phyloP scores from a whole-genome alignment of 495 filamentous ascomycete genomes.

The Lepraria neglecta region DNA sequence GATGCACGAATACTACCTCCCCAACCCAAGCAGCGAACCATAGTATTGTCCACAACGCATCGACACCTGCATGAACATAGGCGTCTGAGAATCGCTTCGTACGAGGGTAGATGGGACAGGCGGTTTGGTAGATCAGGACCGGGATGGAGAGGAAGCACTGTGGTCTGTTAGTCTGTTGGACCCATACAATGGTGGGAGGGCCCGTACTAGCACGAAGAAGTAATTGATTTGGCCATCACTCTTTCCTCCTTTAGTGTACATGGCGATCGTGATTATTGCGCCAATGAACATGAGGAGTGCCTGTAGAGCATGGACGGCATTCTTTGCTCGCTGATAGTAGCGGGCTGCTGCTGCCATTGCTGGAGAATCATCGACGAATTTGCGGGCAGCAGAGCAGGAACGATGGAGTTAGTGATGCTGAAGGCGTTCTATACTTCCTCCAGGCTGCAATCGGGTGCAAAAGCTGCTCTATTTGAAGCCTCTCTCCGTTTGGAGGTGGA shows the following conservation, averaged over 20 bases:
- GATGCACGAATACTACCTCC: slow-evolving; percentile 62
- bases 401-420: not conserved
- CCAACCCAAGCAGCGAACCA: slow-evolving; percentile 82
- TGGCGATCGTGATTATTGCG: slow-evolving; percentile 65
- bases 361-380: not conserved
- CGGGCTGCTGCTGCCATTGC: slow-evolving; percentile 11
- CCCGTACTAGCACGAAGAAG: slow-evolving; percentile 71
- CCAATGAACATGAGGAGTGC: slow-evolving; percentile 60
- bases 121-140: slow-evolving; percentile 73
- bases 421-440: not conserved
- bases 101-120: slow-evolving; percentile 78
- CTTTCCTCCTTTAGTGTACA: slow-evolving; percentile 57
- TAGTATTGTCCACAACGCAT: slow-evolving; percentile 64
- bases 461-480: not conserved
- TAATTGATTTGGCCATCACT: slow-evolving; percentile 66
- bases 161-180: slow-evolving; percentile 3
- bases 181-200: not conserved
- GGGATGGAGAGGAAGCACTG: slow-evolving; percentile 84
- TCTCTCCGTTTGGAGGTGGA: not conserved
- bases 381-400: not conserved
- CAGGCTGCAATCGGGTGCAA: not conserved
- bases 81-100: slow-evolving; percentile 73
- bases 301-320: slow-evolving; percentile 50
- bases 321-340: slow-evolving; percentile 34
- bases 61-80: slow-evolving; percentile 71